These are phyloP conservation scores for Candida mesenterica DNA, from an alignment of 1,139 yeast genomes.

Conservation along the genomic window DNA sequence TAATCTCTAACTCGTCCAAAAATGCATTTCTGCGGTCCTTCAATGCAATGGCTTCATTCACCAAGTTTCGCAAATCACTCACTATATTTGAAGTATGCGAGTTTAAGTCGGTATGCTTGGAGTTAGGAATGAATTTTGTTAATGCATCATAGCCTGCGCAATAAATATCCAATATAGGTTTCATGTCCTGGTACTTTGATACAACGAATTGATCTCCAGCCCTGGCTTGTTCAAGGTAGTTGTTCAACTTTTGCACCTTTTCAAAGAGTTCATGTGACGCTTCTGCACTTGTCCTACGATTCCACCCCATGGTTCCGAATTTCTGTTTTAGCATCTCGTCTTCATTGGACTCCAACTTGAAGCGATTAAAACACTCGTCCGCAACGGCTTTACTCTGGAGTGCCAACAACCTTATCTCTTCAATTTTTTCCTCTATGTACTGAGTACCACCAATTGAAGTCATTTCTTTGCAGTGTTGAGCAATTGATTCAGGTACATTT, in stretches of 20 bases:
- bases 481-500: constrained; percentile 56
- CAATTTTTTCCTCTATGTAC: constrained; percentile 41
- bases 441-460: constrained; percentile 53
- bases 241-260: constrained; percentile 43
- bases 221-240: constrained; percentile 57
- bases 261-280: constrained; percentile 24
- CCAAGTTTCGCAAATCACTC: constrained; percentile 35
- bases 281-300: constrained; percentile 25
- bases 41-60: constrained; percentile 25
- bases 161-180: constrained; percentile 42
- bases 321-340: constrained; percentile 50
- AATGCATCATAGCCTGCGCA: constrained; percentile 44
- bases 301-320: constrained; percentile 18
- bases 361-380: constrained; percentile 45
- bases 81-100: constrained; percentile 36
- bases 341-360: constrained; percentile 53
- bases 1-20: constrained; percentile 41
- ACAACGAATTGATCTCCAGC: constrained; percentile 57
- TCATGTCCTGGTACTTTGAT: constrained; percentile 43
- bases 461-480: constrained; percentile 56
- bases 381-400: constrained; percentile 37
- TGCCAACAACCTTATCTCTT: constrained; percentile 45
- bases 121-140: constrained; percentile 49
- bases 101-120: constrained; percentile 41
- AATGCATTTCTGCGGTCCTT: constrained; percentile 38